Conservation (phyloP, 345 rosid species). For the Ricinus communis region DNA sequence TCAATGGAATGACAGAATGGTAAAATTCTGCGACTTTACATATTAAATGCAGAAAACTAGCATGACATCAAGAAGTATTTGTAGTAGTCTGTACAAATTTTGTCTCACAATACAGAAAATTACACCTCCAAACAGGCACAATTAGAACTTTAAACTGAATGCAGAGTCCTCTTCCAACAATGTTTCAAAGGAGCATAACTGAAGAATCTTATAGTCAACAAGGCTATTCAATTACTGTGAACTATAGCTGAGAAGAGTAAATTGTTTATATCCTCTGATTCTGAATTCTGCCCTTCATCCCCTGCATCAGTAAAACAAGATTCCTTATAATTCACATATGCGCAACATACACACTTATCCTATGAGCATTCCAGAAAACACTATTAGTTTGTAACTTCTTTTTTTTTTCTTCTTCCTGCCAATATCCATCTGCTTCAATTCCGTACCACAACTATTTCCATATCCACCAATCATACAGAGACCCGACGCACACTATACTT, state of each 20-base stretch:
- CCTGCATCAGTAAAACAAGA: constrained; percentile 40
- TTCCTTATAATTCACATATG: not conserved
- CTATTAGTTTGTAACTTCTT: not conserved
- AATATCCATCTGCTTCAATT: too few relatives aligned
- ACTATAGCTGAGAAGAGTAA: constrained; percentile 77
- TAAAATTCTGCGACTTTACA: too few relatives aligned
- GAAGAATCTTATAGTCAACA: not conserved
- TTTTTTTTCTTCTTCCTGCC: not conserved
- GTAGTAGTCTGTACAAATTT: not conserved
- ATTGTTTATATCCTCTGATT: constrained; percentile 64
- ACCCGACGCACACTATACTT: too few relatives aligned
- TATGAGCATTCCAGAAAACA: not conserved
- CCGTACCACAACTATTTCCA: too few relatives aligned
- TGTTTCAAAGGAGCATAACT: not conserved
- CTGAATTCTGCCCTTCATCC: constrained; percentile 46
- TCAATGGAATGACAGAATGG: too few relatives aligned
- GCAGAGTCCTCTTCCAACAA: not conserved
- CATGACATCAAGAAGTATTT: not conserved
- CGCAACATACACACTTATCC: not conserved
- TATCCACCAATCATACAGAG: too few relatives aligned
- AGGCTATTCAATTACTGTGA: constrained; percentile 35
- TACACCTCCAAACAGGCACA: not conserved
- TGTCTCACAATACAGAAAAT: not conserved
- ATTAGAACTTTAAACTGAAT: not conserved
- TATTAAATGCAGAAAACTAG: too few relatives aligned